Base-by-base conservation (phyloP, 2,329 filamentous ascomycete species). In the Botrytis tulipae region DNA sequence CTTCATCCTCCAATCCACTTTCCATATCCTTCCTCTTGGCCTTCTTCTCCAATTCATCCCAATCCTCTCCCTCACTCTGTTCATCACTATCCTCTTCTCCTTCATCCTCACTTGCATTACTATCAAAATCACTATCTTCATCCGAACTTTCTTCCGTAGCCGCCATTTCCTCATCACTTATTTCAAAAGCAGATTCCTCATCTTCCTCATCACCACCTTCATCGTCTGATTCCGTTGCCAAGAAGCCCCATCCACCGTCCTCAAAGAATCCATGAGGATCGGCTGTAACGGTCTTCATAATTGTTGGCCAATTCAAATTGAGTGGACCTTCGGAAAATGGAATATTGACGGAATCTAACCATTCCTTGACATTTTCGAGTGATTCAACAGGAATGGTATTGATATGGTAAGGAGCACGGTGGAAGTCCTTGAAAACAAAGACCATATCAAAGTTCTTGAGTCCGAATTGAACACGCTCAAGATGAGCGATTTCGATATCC, bases 361-460 rank as follows among this genome's bases (percentile, higher is more conserved):
- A 99, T 81, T 99, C 97, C 83, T 98, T 98, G 77, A 99, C 95
- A 71, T 93, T 91, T 78, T 99, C 96, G 5, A 99, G 87, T 4
- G 92, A 93, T 81, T 99, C 96, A 37, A 99, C 94, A 0, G 96
- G 97, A 76, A 99, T 98, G 10, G 96, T 99, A 84, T 99, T 99
- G 86, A 99, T 92, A 82, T 99, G 96, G 73, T 92, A 92, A 1
- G 95, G 95, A 4, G 93, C 84, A n/a, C 95, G 90, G 71, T 92
- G 90, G 83, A 97, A 98, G 84, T 99, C 96, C 81, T 98, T 98
- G 87, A 97, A 98, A 54, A 99, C 93, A 80, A 98, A 95, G 32
- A 99, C 96, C 83, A 99, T 90, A 83, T 99, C 96, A 82, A 99
- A 99, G 83, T 99, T 99, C 87, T 98, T 98, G 75, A 99, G 87